phyloP scores from a whole-genome alignment of 2,329 filamentous ascomycete species.

The Acrocalymma vagum region DNA sequence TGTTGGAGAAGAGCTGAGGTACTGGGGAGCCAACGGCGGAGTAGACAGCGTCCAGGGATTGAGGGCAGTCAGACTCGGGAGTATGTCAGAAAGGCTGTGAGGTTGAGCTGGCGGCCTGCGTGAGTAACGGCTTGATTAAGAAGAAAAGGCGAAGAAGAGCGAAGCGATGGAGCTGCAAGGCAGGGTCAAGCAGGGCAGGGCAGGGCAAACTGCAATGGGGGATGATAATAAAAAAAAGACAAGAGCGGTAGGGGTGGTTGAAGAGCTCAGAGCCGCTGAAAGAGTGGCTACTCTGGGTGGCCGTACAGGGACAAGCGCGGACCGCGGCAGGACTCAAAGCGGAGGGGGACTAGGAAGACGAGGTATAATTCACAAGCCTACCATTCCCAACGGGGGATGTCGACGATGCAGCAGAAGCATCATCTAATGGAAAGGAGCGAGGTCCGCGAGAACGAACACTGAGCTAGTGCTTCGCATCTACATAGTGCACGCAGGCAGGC shows the following conservation, averaged over 20 bases:
- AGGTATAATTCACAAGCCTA: conserved; percentile 30
- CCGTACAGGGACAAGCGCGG: neutral
- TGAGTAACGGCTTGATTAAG: conserved; percentile 22
- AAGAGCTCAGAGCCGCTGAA: too few species aligned
- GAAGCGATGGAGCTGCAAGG: conserved; percentile 21
- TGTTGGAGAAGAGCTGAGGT: too few species aligned
- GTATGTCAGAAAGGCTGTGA: conserved; percentile 35
- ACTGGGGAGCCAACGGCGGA: too few species aligned
- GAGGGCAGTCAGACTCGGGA: conserved; percentile 30
- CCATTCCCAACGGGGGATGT: conserved; percentile 37
- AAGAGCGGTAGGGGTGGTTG: conserved; percentile 19
- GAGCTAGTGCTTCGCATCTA: conserved; percentile 44
- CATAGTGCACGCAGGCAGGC: conserved; percentile 43
- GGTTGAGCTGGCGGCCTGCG: conserved; percentile 32
- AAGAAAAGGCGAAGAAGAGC: conserved; percentile 19
- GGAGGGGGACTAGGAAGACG: conserved; percentile 29
- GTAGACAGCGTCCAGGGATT: too few species aligned
- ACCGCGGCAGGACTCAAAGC: conserved; percentile 15
- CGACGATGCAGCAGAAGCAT: conserved; percentile 45
- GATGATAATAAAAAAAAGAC: conserved; percentile 17
- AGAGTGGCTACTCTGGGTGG: too few species aligned
- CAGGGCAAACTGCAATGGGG: conserved; percentile 15
- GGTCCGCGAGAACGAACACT: conserved; percentile 39
- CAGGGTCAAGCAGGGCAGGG: conserved; percentile 13
- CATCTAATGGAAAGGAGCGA: conserved; percentile 38